phyloP scores from a whole-genome alignment of 148 eudicot species.

The Linanthus parryae region DNA sequence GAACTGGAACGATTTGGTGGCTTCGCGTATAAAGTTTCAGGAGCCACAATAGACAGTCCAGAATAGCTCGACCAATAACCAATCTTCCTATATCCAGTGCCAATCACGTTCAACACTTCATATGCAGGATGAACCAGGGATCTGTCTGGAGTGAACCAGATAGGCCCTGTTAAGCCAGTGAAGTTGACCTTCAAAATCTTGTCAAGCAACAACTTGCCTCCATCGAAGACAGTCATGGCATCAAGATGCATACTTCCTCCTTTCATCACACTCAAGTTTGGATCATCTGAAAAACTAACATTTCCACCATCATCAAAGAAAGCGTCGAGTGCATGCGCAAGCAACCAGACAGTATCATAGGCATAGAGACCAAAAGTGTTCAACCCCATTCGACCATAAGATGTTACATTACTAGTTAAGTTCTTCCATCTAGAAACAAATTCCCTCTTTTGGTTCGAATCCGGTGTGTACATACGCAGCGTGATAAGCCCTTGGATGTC shows the following conservation, averaged over 20 bases:
- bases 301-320: conserved; percentile 29
- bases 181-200: conserved; percentile 27
- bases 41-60: conserved; percentile 26
- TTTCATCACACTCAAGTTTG: conserved; percentile 16
- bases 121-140: conserved; percentile 24
- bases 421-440: conserved; percentile 26
- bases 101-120: conserved; percentile 34
- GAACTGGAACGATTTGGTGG: conserved; percentile 18
- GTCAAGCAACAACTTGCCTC: conserved; percentile 33
- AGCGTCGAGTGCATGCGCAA: conserved; percentile 30
- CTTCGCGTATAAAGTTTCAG: conserved; percentile 24
- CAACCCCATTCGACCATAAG: conserved; percentile 20
- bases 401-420: conserved; percentile 26
- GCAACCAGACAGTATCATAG: conserved; percentile 44
- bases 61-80: conserved; percentile 41
- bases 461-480: conserved; percentile 48
- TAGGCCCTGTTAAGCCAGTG: conserved; percentile 28
- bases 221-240: conserved; percentile 46
- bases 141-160: conserved; percentile 19
- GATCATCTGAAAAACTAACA: conserved; percentile 24
- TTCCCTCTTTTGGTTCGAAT: conserved; percentile 29
- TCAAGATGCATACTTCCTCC: conserved; percentile 38
- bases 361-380: conserved; percentile 38
- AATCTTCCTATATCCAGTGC: conserved; percentile 18
- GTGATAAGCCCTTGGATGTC: conserved; percentile 49